A percentile compares a stretch with the other conserved stretches of the same genome.
These are phyloP conservation scores for Ulvella scutata DNA, from an alignment of 139 green algal species.

Conservation along the genomic window DNA sequence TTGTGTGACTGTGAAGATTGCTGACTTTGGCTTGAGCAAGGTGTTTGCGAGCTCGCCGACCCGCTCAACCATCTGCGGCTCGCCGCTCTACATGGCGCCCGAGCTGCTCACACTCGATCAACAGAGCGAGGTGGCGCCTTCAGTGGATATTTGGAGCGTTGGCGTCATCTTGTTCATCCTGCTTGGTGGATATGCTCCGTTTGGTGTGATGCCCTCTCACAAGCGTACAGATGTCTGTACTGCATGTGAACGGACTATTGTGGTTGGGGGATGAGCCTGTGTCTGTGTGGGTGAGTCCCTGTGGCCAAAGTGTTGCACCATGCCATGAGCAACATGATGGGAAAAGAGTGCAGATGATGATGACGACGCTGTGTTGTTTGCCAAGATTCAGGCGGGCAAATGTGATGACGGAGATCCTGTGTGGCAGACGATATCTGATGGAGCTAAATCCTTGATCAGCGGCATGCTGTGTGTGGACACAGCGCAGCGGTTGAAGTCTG, in stretches of 20 bases:
- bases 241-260: neutral
- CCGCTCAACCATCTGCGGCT: constrained; percentile 59
- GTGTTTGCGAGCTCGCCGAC: constrained; percentile 46
- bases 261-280: no score
- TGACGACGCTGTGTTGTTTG: constrained; percentile 59
- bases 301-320: no score
- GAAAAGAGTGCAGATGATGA: constrained; percentile 44
- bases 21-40: constrained; percentile 69
- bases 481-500: constrained; percentile 40
- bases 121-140: constrained; percentile 23
- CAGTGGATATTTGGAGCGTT: constrained; percentile 67
- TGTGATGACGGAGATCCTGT: constrained; percentile 65
- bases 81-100: constrained; percentile 53
- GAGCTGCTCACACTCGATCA: constrained; percentile 15
- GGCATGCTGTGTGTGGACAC: constrained; percentile 45
- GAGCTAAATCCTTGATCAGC: constrained; percentile 52
- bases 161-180: constrained; percentile 53
- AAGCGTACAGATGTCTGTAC: neutral
- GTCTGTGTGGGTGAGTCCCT: no score
- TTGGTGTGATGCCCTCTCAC: constrained; percentile 26
- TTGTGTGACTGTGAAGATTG: constrained; percentile 56
- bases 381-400: constrained; percentile 59
- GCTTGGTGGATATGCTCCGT: constrained; percentile 47
- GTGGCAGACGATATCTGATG: constrained; percentile 46
- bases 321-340: no score